Evolutionary conservation across 2,329 filamentous ascomycete genomes (phyloP).

Genomic region (Dactylellina drechsleri): DNA sequence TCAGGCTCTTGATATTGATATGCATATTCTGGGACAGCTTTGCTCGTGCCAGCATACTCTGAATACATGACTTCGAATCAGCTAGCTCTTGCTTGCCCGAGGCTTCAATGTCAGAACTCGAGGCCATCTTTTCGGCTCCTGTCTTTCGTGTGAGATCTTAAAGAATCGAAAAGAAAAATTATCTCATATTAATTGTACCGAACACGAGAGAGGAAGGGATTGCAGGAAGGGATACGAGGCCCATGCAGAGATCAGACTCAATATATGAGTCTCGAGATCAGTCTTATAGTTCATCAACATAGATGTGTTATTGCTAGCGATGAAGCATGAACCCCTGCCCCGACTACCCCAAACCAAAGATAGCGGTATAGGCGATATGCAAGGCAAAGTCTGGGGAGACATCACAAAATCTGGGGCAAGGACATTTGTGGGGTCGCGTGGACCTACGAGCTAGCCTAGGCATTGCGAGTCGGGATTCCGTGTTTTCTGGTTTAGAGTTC

Average conservation of each 20-base stretch:
- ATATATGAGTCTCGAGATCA: neutral
- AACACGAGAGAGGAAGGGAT: neutral
- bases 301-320: neutral
- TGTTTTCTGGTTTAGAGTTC: constrained; percentile 14
- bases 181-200: neutral
- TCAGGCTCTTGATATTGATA: constrained; percentile 31
- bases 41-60: constrained; percentile 1
- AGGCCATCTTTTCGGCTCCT: neutral
- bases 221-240: constrained; percentile 2
- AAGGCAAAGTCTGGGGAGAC: neutral
- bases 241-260: constrained; percentile 1
- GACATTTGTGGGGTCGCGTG: constrained; percentile 8
- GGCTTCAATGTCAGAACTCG: constrained; percentile 18
- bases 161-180: neutral
- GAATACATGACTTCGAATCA: constrained; percentile 30
- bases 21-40: constrained; percentile 3
- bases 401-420: constrained; percentile 10
- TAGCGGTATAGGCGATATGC: constrained; percentile 36
- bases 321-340: too few species aligned
- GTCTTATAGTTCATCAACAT: constrained; percentile 13
- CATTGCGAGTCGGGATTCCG: constrained; percentile 42
- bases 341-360: neutral
- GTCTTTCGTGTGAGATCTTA: neutral
- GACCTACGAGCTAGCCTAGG: neutral
- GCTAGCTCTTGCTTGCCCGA: constrained; percentile 16